Conservation (phyloP, 1,284 basidiomycete genomes). For the Cryptococcus wingfieldii region DNA sequence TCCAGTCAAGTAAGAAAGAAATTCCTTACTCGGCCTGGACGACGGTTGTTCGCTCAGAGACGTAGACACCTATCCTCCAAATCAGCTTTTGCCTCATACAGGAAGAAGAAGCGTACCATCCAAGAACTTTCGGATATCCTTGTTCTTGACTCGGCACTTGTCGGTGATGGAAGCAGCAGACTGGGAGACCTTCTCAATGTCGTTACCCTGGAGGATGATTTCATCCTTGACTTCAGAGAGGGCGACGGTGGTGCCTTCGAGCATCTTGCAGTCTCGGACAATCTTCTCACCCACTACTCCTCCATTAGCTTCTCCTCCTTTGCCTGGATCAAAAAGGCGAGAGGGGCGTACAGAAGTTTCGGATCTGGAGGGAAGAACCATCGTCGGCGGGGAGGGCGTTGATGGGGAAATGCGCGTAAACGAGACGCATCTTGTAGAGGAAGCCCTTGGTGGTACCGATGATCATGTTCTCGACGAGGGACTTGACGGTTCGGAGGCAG, state of each 20-base stretch:
- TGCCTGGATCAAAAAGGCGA: background rate
- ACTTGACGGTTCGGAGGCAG: constrained; percentile 93
- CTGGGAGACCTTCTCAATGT: constrained; percentile 92
- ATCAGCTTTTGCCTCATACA: background rate
- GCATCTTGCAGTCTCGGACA: constrained; percentile 88
- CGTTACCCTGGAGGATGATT: constrained; percentile 86
- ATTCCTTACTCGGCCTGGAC: constrained; percentile 24
- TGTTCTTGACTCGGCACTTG: constrained; percentile 90
- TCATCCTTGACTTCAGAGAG: constrained; percentile 98
- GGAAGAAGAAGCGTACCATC: constrained; percentile 50
- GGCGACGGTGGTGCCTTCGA: constrained; percentile 77
- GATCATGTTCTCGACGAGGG: constrained; percentile 95
- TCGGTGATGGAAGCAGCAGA: constrained; percentile 95
- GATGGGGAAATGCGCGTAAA: constrained; percentile 99
- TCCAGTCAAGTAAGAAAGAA: too few relatives aligned
- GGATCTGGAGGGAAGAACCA: constrained; percentile 81
- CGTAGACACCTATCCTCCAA: constrained; percentile 61
- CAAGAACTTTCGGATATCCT: constrained; percentile 84
- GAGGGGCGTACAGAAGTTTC: constrained; percentile 81
- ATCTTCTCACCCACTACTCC: constrained; percentile 59
- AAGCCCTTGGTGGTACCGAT: constrained; percentile 97
- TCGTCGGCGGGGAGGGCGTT: constrained; percentile 92
- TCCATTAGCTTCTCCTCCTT: background rate
- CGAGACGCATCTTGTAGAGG: constrained; percentile 99
- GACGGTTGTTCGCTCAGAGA: constrained; percentile 41